Evolutionary conservation across 345 rosid genomes (phyloP).

Genomic region (Orychophragmus violaceus): DNA sequence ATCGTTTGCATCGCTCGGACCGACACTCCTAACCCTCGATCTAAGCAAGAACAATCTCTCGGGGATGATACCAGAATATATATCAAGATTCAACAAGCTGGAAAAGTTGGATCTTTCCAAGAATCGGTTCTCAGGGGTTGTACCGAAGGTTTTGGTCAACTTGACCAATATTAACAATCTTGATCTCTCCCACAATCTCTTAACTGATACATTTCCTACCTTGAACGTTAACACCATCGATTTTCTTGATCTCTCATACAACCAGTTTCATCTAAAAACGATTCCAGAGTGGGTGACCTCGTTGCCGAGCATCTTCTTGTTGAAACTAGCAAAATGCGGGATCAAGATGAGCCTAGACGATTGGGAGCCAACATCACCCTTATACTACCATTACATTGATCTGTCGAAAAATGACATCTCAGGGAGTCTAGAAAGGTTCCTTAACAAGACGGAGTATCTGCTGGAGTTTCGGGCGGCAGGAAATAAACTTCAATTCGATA

Average conservation of each 20-base stretch:
- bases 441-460: conserved; percentile 51
- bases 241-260: conserved; percentile 62
- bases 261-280: conserved; percentile 42
- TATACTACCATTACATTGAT: conserved; percentile 65
- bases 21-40: conserved; percentile 35
- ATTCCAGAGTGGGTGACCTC: conserved; percentile 74
- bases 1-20: conserved; percentile 42
- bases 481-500: conserved; percentile 46
- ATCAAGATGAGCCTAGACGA: conserved; percentile 44
- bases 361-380: conserved; percentile 54
- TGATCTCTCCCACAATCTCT: conserved; percentile 54
- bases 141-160: conserved; percentile 53
- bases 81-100: conserved; percentile 46
- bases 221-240: conserved; percentile 63
- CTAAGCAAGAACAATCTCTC: conserved; percentile 49
- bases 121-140: conserved; percentile 40
- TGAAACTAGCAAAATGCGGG: conserved; percentile 65
- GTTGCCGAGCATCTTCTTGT: conserved; percentile 52
- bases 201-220: conserved; percentile 55
- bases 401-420: conserved; percentile 55
- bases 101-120: conserved; percentile 58
- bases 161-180: conserved; percentile 64
- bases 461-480: conserved; percentile 47
- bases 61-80: conserved; percentile 49
- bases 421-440: conserved; percentile 40